phyloP scores from a whole-genome alignment of 768 basidiomycete species.

The Lactarius vividus region DNA sequence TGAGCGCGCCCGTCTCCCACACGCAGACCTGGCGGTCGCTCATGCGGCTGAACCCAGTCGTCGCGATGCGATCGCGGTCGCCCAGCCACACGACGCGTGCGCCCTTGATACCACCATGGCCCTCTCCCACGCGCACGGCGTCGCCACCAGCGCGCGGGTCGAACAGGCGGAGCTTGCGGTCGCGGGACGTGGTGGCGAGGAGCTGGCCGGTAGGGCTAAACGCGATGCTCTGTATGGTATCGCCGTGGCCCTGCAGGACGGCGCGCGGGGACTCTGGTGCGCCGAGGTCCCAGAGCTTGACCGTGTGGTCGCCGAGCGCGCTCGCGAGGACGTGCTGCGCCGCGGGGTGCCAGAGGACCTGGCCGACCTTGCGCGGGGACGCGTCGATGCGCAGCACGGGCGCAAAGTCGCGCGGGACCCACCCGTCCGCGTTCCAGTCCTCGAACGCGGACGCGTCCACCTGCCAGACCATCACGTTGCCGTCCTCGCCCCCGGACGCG shows the following conservation, averaged over 20 bases:
- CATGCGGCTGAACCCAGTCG: slow-evolving; percentile 97
- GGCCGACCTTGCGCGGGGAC: slow-evolving; percentile 86
- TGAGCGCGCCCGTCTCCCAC: slow-evolving; percentile 83
- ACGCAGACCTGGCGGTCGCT: slow-evolving; percentile 87
- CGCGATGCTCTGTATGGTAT: slow-evolving; percentile 81
- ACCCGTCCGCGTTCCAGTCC: slow-evolving; percentile 80
- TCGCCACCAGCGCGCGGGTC: slow-evolving; percentile 83
- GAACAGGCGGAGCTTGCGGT: slow-evolving; percentile 89
- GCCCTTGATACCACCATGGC: slow-evolving; percentile 92
- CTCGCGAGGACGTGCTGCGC: slow-evolving; percentile 83
- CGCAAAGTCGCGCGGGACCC: slow-evolving; percentile 80
- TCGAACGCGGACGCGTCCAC: slow-evolving; percentile 67
- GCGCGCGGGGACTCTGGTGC: slow-evolving; percentile 61
- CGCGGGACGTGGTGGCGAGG: slow-evolving; percentile 86
- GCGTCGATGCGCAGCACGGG: slow-evolving; percentile 80
- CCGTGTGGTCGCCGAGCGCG: slow-evolving; percentile 78
- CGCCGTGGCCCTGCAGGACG: slow-evolving; percentile 71
- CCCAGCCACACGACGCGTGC: slow-evolving; percentile 91
- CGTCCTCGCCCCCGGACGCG: slow-evolving; percentile 92
- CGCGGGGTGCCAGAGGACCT: slow-evolving; percentile 91
- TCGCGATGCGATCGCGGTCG: slow-evolving; percentile 81
- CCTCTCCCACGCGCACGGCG: slow-evolving; percentile 79
- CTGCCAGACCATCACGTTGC: slow-evolving; percentile 90
- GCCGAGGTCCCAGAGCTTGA: slow-evolving; percentile 91
- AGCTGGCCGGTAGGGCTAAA: slow-evolving; percentile 81